A percentile compares a stretch with the other conserved stretches of the same genome.
Conservation (phyloP, 371 early-diverging fungal species). For the Circinella umbellata region DNA sequence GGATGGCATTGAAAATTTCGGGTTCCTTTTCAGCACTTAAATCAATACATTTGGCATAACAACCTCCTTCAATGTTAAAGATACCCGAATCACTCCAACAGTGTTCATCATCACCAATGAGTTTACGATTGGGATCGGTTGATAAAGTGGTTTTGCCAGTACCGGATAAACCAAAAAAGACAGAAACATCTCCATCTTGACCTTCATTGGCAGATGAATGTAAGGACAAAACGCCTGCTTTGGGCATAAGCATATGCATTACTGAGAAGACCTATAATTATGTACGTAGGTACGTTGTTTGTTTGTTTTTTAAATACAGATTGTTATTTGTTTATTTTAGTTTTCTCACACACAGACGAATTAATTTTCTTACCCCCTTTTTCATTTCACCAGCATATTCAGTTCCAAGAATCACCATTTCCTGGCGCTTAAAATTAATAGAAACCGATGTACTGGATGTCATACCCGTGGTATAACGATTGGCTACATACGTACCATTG, state of each 20-base stretch:
- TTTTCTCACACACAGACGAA: neutral
- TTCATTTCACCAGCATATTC: conserved; percentile 99
- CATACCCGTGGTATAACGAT: conserved; percentile 96
- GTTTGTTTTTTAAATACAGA: no score
- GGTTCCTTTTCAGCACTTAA: conserved; percentile 96
- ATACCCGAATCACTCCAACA: conserved; percentile 96
- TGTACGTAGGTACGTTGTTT: no score
- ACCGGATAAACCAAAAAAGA: conserved; percentile 98
- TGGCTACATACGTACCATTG: conserved; percentile 56
- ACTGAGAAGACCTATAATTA: conserved; percentile 83
- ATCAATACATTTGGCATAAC: conserved; percentile 97
- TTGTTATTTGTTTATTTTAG: neutral
- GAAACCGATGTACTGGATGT: conserved; percentile 93
- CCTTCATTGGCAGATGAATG: conserved; percentile 98
- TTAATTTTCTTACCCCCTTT: conserved; percentile 92
- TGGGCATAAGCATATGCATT: conserved; percentile 99
- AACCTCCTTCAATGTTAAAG: conserved; percentile 99
- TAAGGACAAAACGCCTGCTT: conserved; percentile 94
- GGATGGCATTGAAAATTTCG: conserved; percentile 96
- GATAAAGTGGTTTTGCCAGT: conserved; percentile 98
- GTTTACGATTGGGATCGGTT: conserved; percentile 90
- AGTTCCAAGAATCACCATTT: conserved; percentile 94
- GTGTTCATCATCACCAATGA: conserved; percentile 99
- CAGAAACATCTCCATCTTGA: conserved; percentile 87
- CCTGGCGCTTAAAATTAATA: conserved; percentile 84